Evolutionary conservation across 106 monocot genomes (phyloP), one percentile per base, ranked within the genome.

Genomic region (Dioscorea alata): DNA sequence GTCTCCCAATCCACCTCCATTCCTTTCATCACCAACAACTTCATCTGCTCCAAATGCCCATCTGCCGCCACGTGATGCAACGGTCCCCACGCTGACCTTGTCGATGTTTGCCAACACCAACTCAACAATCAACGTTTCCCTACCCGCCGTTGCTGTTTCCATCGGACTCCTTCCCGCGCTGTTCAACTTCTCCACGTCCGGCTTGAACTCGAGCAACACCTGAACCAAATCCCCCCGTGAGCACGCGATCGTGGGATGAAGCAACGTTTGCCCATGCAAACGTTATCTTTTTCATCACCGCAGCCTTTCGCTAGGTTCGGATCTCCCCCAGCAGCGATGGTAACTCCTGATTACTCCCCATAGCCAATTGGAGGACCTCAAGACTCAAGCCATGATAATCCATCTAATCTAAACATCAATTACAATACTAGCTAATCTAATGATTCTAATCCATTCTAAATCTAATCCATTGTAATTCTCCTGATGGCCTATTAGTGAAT

Each of bases 191-290:
- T 82, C 82, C 33, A 82, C 70, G 69, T 86, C 64, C 0, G 86
- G 73, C 17, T 66, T 70, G 73, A 70, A 86, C 65, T 86, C 82
- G 61, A 86, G 76, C 6, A 86, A 49, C 24, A 86, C 59, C 79
- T 82, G 82, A 5, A 86, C 86, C 10, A 86, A 57, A 6, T 86
- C 86, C 2, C 82, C 73, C 17, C 86, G 79, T 58, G 76, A 34
- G 7, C 34, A 57, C 18, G 54, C 69, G 31, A 86, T 68, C 8
- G 86, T 79, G 22, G 79, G 16, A 25, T 86, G 82, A 12, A 86
- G 82, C 16, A 86, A 63, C 19, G 72, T 73, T 50, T 57, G 61
- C 0, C 86, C 86, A 4, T 15, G 17, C 49, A n/a, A n/a, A n/a
- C n/a, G n/a, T n/a, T n/a, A n/a, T n/a, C n/a, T n/a, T n/a, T n/a